A percentile compares a stretch with the other conserved stretches of the same genome.
Evolutionary conservation across 148 eudicot genomes (phyloP).

Genomic region (Rhododendron ovatum): DNA sequence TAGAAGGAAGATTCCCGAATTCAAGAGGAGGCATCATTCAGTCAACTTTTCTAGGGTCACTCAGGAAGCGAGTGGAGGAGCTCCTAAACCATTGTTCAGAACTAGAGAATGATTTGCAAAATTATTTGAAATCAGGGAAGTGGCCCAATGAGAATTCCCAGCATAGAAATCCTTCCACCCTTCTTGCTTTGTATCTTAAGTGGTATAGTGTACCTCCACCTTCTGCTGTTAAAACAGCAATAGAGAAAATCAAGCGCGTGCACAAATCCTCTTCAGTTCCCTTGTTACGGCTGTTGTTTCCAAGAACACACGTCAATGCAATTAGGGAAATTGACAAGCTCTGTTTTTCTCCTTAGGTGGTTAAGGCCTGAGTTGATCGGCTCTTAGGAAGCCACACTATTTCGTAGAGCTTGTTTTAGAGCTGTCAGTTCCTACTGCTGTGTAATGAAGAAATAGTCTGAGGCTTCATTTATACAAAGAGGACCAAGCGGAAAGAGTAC

Average conservation of each 20-base stretch:
- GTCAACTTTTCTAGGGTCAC: slow-evolving; percentile 66
- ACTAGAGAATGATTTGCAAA: slow-evolving; percentile 29
- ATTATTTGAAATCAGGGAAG: slow-evolving; percentile 48
- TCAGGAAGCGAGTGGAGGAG: slow-evolving; percentile 72
- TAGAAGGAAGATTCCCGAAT: slow-evolving; percentile 43
- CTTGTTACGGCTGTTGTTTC: slow-evolving; percentile 59
- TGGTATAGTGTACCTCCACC: slow-evolving; percentile 81
- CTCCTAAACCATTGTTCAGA: slow-evolving; percentile 33
- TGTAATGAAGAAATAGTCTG: not conserved
- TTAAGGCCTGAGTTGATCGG: not conserved
- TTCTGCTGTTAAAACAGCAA: slow-evolving; percentile 31
- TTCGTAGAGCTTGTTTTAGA: not conserved
- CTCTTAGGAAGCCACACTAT: not conserved
- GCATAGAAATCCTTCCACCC: slow-evolving; percentile 30
- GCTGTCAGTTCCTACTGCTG: not conserved
- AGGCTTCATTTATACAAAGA: not conserved
- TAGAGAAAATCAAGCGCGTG: slow-evolving; percentile 40
- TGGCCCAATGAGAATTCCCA: slow-evolving; percentile 53
- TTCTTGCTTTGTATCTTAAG: slow-evolving; percentile 88
- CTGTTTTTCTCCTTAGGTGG: slow-evolving; percentile 15
- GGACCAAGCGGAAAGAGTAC: not conserved
- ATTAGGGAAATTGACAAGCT: slow-evolving; percentile 45
- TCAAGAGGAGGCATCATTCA: slow-evolving; percentile 70
- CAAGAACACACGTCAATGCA: slow-evolving; percentile 52
- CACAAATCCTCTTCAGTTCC: slow-evolving; percentile 42